Conservation (phyloP, 805 yeast genomes). For the Deakozyma indianensis region DNA sequence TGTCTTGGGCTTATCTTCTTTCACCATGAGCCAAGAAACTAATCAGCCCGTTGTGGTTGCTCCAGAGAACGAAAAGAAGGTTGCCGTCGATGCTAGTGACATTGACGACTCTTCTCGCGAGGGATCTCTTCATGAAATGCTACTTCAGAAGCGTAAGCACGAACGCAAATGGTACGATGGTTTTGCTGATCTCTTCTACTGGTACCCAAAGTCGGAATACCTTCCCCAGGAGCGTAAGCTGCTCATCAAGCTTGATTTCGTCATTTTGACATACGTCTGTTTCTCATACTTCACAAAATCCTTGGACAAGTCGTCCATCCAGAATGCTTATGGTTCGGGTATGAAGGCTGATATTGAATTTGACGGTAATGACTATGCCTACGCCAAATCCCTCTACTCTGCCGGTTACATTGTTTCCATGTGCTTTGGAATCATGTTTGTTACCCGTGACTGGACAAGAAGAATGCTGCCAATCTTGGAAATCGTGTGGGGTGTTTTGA, state of each 20-base stretch:
- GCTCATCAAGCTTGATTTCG: conserved; percentile 21
- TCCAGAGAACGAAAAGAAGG: too few relatives aligned
- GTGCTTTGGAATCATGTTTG: conserved; percentile 25
- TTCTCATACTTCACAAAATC: conserved; percentile 32
- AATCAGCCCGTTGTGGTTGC: too few relatives aligned
- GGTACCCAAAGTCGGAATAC: conserved; percentile 17
- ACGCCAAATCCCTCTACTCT: conserved; percentile 28
- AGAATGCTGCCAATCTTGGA: conserved; percentile 23
- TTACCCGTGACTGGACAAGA: conserved; percentile 22
- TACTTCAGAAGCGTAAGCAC: not conserved
- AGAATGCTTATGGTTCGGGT: conserved; percentile 43
- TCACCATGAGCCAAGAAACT: too few relatives aligned
- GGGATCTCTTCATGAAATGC: not conserved
- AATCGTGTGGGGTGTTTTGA: conserved; percentile 24
- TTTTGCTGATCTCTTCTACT: conserved; percentile 13
- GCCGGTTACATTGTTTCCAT: conserved; percentile 36
- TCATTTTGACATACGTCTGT: conserved; percentile 21
- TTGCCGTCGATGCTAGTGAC: too few relatives aligned
- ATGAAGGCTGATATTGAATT: conserved; percentile 33
- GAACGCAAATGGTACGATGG: conserved; percentile 15
- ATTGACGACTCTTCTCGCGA: too few relatives aligned
- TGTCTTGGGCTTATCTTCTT: too few relatives aligned
- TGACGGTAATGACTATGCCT: conserved; percentile 31
- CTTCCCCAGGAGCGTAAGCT: conserved; percentile 15
- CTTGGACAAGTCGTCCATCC: conserved; percentile 34